Conservation (phyloP, 768 basidiomycete species). For the Plicaturopsis crispa region DNA sequence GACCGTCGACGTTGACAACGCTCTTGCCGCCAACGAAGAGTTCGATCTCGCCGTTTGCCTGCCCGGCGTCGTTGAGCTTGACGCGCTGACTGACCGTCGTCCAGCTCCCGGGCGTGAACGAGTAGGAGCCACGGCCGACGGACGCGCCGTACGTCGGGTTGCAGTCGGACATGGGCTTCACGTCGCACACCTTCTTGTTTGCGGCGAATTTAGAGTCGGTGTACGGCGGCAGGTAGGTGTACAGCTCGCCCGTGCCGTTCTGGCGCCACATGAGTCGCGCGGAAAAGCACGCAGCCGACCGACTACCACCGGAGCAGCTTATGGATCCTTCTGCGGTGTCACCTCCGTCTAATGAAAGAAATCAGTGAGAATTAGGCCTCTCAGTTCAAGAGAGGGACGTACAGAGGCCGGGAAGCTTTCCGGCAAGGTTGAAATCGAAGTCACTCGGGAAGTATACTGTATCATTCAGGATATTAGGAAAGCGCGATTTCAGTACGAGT, state of each 20-base stretch:
- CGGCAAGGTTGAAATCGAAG: slow-evolving; percentile 61
- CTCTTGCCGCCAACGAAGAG: slow-evolving; percentile 60
- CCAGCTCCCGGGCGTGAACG: slow-evolving; percentile 57
- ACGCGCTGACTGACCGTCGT: slow-evolving; percentile 65
- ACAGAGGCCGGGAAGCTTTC: slow-evolving; percentile 72
- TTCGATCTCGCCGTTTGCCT: slow-evolving; percentile 66
- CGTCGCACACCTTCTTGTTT: slow-evolving; percentile 43
- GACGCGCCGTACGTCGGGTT: slow-evolving; percentile 61
- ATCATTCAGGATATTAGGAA: slow-evolving; percentile 18
- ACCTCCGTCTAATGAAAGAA: slow-evolving; percentile 41
- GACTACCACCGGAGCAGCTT: slow-evolving; percentile 59
- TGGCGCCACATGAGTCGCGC: slow-evolving; percentile 65
- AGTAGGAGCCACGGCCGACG: slow-evolving; percentile 63
- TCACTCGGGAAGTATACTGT: slow-evolving; percentile 55
- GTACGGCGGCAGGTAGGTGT: slow-evolving; percentile 62
- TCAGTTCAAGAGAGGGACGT: slow-evolving; percentile 17
- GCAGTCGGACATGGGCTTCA: slow-evolving; percentile 41
- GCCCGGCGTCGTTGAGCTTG: slow-evolving; percentile 63
- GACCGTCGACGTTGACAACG: slow-evolving; percentile 47
- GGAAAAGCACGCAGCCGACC: slow-evolving; percentile 50
- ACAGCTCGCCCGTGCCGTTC: slow-evolving; percentile 54
- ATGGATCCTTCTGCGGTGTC: slow-evolving; percentile 36
- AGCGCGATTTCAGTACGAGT: neutral
- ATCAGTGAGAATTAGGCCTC: slow-evolving; percentile 4
- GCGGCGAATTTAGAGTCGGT: slow-evolving; percentile 31